Evolutionary conservation across 2,329 filamentous ascomycete genomes (phyloP).

Genomic region (Scopulariopsis brevicaulis): DNA sequence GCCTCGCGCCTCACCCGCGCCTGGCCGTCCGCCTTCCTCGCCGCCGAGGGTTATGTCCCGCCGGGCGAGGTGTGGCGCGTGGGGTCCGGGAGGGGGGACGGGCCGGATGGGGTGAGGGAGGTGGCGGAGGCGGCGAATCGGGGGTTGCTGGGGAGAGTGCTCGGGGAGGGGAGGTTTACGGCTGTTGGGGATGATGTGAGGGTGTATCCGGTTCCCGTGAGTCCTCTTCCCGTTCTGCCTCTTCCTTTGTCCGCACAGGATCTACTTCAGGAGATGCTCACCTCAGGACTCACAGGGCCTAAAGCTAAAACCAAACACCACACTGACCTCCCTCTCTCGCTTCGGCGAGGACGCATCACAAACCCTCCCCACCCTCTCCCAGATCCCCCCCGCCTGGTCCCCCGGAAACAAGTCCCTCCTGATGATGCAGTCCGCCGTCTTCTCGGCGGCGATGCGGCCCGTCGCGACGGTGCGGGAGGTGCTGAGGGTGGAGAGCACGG

Average conservation of each 20-base stretch:
- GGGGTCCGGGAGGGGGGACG: not conserved
- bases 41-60: not conserved
- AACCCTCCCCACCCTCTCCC: not conserved
- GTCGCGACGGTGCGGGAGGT: slow-evolving; percentile 4
- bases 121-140: not conserved
- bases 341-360: not conserved
- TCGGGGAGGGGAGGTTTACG: not conserved
- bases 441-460: slow-evolving; percentile 2
- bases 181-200: not conserved
- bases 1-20: slow-evolving; percentile 4
- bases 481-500: not conserved
- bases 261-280: not conserved
- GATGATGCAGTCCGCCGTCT: not conserved
- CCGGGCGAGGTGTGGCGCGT: not conserved
- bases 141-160: not conserved
- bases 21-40: not conserved
- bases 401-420: not conserved
- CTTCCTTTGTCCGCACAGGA: not conserved
- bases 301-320: not conserved
- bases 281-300: not conserved
- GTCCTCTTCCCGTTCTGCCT: not conserved
- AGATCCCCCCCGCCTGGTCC: not conserved
- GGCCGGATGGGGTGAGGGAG: not conserved
- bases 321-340: not conserved
- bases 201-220: not conserved